Conservation (phyloP, 805 yeast genomes). For the Diddensiella transvaalensis region DNA sequence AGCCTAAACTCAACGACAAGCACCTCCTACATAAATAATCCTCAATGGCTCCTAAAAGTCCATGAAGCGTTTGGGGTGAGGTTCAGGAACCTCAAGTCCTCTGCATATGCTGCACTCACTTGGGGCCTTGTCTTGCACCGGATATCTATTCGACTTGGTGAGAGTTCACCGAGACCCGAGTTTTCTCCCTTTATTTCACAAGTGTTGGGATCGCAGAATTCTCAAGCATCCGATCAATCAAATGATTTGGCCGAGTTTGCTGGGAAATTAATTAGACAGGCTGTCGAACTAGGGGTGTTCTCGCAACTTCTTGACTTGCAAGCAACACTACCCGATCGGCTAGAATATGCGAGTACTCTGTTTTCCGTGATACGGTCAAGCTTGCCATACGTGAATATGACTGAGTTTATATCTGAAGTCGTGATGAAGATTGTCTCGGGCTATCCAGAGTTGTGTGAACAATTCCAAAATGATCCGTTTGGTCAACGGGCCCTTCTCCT, state of each 20-base stretch:
- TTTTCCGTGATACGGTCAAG: conserved; percentile 34
- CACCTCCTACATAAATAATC: conserved; percentile 20
- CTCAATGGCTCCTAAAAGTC: conserved; percentile 22
- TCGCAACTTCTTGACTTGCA: conserved; percentile 3
- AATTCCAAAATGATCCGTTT: conserved; percentile 46
- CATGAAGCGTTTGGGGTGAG: conserved; percentile 15
- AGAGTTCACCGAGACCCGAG: conserved; percentile 11
- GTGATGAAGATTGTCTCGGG: conserved; percentile 40
- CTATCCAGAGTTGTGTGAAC: conserved; percentile 45
- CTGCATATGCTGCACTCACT: conserved; percentile 23
- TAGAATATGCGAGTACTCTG: conserved; percentile 15
- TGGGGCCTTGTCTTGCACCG: conserved; percentile 30
- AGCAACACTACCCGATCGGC: conserved; percentile 5
- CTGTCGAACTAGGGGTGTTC: conserved; percentile 12
- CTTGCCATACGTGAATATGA: conserved; percentile 48
- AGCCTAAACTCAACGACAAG: conserved; percentile 6
- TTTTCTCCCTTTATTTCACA: conserved; percentile 7
- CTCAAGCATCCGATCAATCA: background rate
- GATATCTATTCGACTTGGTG: conserved; percentile 25
- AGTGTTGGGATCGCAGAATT: conserved; percentile 1
- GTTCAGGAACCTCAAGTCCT: conserved; percentile 4
- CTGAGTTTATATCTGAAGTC: conserved; percentile 42
- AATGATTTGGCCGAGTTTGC: conserved; percentile 3
- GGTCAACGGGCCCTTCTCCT: conserved; percentile 46
- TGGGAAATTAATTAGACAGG: conserved; percentile 4